These are phyloP conservation scores for Limnanthes douglasii DNA, from an alignment of 345 rosid species.

Conservation along the genomic window DNA sequence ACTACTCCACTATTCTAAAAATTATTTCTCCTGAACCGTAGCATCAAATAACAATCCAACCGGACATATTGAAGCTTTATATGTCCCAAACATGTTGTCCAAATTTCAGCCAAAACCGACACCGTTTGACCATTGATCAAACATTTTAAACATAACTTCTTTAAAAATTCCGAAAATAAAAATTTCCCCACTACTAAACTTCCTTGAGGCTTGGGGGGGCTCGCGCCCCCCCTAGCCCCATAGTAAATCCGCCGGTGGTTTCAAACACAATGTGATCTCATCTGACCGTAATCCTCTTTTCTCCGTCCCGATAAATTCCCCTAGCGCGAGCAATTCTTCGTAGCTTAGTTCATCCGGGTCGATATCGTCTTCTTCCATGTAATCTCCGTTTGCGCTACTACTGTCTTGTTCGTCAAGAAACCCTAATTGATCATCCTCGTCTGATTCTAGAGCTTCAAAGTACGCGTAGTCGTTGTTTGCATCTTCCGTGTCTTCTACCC, in stretches of 20 bases:
- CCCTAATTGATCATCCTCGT: conserved; percentile 11
- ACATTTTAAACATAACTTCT: no score
- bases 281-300: conserved; percentile 29
- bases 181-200: no score
- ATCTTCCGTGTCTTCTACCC: conserved; percentile 1
- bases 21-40: no score
- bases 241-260: conserved; percentile 2
- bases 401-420: conserved; percentile 33
- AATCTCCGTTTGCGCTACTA: conserved; percentile 15
- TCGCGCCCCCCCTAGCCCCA: no score
- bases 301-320: conserved; percentile 53
- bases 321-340: conserved; percentile 56
- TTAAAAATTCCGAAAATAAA: no score
- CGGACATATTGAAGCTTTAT: no score
- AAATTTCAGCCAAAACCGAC: no score
- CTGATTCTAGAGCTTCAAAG: conserved; percentile 24
- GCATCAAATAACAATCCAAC: no score
- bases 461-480: conserved; percentile 22
- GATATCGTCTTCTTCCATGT: conserved; percentile 41
- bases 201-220: no score
- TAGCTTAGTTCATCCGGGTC: conserved; percentile 57
- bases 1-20: no score
- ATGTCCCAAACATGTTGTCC: no score
- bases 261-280: conserved; percentile 29
- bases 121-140: no score